phyloP scores from a whole-genome alignment of 1,284 basidiomycete species.

The Naganishia albida region DNA sequence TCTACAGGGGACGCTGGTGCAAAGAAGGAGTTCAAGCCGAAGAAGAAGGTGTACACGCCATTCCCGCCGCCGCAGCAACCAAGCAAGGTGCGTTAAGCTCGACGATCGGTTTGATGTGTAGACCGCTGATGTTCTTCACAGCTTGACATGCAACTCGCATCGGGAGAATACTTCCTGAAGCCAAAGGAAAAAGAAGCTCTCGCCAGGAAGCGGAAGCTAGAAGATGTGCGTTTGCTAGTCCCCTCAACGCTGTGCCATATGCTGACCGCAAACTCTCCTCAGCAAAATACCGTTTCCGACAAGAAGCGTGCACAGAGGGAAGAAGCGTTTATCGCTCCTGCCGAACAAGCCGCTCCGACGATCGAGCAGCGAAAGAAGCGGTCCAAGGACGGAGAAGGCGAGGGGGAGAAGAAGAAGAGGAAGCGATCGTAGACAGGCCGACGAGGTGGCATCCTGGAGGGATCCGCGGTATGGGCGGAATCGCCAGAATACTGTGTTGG shows the following conservation, averaged over 20 bases:
- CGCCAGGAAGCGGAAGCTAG: conserved; percentile 46
- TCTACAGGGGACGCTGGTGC: conserved; percentile 5
- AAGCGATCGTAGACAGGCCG: conserved; percentile 38
- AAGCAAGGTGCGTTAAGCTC: conserved; percentile 66
- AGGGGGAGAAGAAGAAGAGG: conserved; percentile 37
- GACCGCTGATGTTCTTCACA: conserved; percentile 43
- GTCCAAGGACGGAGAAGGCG: conserved; percentile 40
- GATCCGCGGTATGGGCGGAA: too few species aligned
- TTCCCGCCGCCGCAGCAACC: conserved; percentile 95
- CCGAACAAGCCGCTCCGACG: conserved; percentile 67
- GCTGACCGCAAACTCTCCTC: conserved; percentile 31
- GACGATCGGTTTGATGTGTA: not conserved
- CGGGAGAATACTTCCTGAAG: conserved; percentile 97
- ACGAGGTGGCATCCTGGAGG: too few species aligned
- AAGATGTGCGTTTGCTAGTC: conserved; percentile 34
- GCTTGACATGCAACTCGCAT: conserved; percentile 92
- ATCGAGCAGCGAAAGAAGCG: conserved; percentile 73
- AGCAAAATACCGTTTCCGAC: conserved; percentile 74
- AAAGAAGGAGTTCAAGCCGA: conserved; percentile 56
- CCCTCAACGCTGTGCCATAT: not conserved
- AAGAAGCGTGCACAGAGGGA: conserved; percentile 74
- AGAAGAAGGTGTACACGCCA: conserved; percentile 97
- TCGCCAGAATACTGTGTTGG: too few species aligned
- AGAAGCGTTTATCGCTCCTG: conserved; percentile 78
- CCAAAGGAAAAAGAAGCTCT: conserved; percentile 57